Evolutionary conservation across 2,329 filamentous ascomycete genomes (phyloP), one percentile per base, ranked within the genome.

Genomic region (Exserohilum rostratum): DNA sequence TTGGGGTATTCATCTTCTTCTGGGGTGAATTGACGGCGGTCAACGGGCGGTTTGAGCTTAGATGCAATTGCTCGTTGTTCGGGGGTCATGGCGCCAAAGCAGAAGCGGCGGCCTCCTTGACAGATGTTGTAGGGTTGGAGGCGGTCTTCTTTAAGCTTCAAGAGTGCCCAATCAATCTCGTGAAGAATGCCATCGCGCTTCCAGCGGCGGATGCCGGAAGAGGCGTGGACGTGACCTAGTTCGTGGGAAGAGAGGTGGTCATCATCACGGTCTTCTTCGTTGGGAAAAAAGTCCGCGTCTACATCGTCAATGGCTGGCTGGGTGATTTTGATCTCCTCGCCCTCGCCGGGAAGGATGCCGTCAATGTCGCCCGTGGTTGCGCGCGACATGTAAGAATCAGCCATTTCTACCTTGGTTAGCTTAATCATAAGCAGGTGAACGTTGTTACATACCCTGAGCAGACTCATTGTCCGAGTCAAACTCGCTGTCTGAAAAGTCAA

Each of bases 131-230:
- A 83, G 0, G 83, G 80, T 3, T 93, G 90, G 12, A 87, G 78
- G 1, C 93, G 86, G 10, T 87, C 83, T 3, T 87, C 81, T 10
- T 88, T 80, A 60, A 98, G 90, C 62, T 90, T 86, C 65, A 98
- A 92, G 2, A 98, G 79, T 0, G 93, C 92, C 93, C 93, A 98
- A 74, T 98, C 93, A 39, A 98, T 92, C 74, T 98, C 93, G 71
- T 97, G 93, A 5, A 90, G 81, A 20, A 96, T 79, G 4, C 88
- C 87, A 57, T 89, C 82, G 55, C 88, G 83, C 46, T 80, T 83
- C 70, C 90, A 88, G 27, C 93, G 86, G 4, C 91, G 87, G 54
- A 98, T 89, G 6, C 93, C 93, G 18, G 92, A 96, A 0, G 91
- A 96, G 0, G 93, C 93, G 67, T 96, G 91, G 3, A 98, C 81